phyloP scores from a whole-genome alignment of 768 basidiomycete genomes.

The Asterophora parasitica region DNA sequence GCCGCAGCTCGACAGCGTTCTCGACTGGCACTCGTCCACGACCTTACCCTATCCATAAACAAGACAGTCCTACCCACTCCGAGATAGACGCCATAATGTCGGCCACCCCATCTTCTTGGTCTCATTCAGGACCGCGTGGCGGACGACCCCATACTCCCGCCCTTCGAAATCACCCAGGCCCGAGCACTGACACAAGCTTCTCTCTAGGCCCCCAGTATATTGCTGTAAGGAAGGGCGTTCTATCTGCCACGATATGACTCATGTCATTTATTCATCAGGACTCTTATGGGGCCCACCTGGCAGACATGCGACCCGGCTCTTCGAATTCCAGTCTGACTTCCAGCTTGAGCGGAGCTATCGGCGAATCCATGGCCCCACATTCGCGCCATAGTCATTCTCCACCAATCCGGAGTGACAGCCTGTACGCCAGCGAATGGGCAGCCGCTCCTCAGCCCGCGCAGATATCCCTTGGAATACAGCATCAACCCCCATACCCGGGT shows the following conservation, averaged over 20 bases:
- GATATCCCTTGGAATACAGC: conserved; percentile 24
- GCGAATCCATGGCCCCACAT: conserved; percentile 36
- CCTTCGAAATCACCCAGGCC: conserved; percentile 32
- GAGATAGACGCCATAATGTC: conserved; percentile 33
- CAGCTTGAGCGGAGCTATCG: conserved; percentile 61
- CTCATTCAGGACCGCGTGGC: conserved; percentile 23
- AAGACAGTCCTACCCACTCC: conserved; percentile 24
- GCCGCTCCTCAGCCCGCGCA: not conserved
- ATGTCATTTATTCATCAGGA: conserved; percentile 17
- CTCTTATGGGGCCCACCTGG: conserved; percentile 24
- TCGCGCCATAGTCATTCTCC: conserved; percentile 19
- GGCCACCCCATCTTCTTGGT: conserved; percentile 29
- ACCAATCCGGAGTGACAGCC: conserved; percentile 7
- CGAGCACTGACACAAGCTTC: conserved; percentile 34
- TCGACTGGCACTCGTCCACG: conserved; percentile 30
- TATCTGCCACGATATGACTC: not conserved
- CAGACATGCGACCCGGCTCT: conserved; percentile 28
- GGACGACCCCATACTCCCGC: conserved; percentile 27
- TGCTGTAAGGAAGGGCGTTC: conserved; percentile 27
- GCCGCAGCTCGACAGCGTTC: conserved; percentile 27
- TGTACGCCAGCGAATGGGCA: conserved; percentile 6
- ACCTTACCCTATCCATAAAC: conserved; percentile 31
- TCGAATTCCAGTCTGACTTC: conserved; percentile 44
- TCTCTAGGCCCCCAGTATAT: conserved; percentile 29
- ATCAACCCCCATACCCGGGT: conserved; percentile 22